Evolutionary conservation across 164 flowering plant genomes (phyloP).

Genomic region (Vitis rotundifolia): DNA sequence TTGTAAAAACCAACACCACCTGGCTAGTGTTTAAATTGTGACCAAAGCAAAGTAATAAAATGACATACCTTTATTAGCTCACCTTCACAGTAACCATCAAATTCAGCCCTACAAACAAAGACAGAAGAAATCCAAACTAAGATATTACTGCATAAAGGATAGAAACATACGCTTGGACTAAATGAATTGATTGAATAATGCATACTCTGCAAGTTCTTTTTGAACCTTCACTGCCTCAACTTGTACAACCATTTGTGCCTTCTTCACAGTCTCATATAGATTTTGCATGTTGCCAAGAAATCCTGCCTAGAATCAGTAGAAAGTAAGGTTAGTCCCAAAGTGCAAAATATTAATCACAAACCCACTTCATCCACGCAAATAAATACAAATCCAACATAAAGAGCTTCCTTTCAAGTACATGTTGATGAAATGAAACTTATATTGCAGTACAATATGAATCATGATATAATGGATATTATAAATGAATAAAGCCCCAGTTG

Average conservation of each 20-base stretch:
- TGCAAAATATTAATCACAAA: background rate
- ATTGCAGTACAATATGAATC: background rate
- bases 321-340: too few relatives aligned
- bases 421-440: background rate
- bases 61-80: slow-evolving; percentile 76
- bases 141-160: background rate
- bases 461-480: background rate
- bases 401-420: background rate
- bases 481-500: background rate
- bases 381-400: background rate
- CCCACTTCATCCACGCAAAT: background rate
- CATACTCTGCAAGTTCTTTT: slow-evolving; percentile 94
- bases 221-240: slow-evolving; percentile 97
- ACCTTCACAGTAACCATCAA: slow-evolving; percentile 95
- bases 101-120: slow-evolving; percentile 70
- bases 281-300: slow-evolving; percentile 89
- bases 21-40: background rate
- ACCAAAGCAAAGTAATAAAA: background rate
- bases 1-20: background rate
- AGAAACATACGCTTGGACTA: background rate
- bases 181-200: slow-evolving; percentile 2
- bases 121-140: slow-evolving; percentile 3
- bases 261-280: slow-evolving; percentile 87
- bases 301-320: slow-evolving; percentile 61
- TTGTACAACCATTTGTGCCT: slow-evolving; percentile 96